Percentiles rank a stretch among this genome's conserved stretches.
These are phyloP conservation scores for Cupressus sempervirens DNA, from an alignment of 75 land plant genomes.

Conservation along the genomic window DNA sequence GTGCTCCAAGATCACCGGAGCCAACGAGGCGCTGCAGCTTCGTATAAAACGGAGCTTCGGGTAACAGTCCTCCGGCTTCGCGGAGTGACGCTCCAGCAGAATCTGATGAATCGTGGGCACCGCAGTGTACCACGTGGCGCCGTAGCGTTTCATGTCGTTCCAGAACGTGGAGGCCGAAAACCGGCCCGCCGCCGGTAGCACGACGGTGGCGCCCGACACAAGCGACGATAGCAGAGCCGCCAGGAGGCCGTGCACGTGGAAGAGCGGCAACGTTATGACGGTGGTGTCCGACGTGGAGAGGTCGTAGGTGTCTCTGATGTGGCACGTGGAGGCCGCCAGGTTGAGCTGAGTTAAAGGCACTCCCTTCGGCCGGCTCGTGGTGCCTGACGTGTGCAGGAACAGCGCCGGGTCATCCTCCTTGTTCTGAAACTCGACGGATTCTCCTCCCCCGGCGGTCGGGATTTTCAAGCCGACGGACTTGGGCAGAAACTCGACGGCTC, in stretches of 20 bases:
- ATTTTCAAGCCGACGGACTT: conserved; percentile 15
- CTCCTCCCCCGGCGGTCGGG: not conserved
- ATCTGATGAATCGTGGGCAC: conserved; percentile 97
- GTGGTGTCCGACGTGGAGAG: conserved; percentile 70
- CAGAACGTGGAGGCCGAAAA: conserved; percentile 95
- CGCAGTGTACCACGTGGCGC: conserved; percentile 94
- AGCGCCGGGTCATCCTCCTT: conserved; percentile 69
- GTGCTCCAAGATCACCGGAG: conserved; percentile 60
- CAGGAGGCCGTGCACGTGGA: conserved; percentile 93
- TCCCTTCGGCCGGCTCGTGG: conserved; percentile 96
- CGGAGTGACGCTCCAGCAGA: conserved; percentile 61
- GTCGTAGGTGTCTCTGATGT: conserved; percentile 68
- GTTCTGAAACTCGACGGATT: conserved; percentile 10
- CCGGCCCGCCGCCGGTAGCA: conserved; percentile 79
- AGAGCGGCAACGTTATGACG: conserved; percentile 78
- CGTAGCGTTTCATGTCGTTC: conserved; percentile 68
- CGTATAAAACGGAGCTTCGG: conserved; percentile 87
- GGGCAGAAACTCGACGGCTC: conserved; percentile 7
- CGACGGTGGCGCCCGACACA: conserved; percentile 63
- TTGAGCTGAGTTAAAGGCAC: conserved; percentile 85
- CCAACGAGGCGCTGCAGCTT: conserved; percentile 76
- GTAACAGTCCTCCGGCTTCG: conserved; percentile 52
- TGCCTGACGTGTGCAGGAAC: conserved; percentile 97
- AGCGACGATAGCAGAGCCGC: conserved; percentile 65
- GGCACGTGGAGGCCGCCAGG: conserved; percentile 61